A percentile compares a stretch with the other conserved stretches of the same genome.
These are phyloP conservation scores for Nicotiana knightiana DNA, from an alignment of 257 asterid genomes.

Conservation along the genomic window DNA sequence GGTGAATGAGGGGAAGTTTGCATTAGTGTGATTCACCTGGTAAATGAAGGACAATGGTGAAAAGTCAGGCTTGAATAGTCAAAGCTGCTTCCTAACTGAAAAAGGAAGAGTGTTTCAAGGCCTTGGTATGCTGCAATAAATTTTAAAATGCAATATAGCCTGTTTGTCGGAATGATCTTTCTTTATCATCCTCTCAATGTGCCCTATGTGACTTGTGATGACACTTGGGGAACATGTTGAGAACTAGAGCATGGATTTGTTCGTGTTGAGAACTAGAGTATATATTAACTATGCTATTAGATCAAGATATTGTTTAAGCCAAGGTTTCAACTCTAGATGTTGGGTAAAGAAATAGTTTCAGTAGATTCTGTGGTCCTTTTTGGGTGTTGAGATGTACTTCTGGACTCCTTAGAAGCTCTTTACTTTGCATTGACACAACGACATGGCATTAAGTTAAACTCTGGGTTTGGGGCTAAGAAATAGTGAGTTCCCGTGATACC, in stretches of 20 bases:
- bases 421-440: not conserved
- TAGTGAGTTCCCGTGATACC: not conserved
- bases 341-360: not conserved
- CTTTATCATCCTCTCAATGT: not conserved
- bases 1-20: not conserved
- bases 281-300: not conserved
- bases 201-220: constrained; percentile 1
- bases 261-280: not conserved
- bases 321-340: not conserved
- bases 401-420: not conserved
- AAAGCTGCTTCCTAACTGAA: not conserved
- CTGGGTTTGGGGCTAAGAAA: not conserved
- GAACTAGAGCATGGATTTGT: not conserved
- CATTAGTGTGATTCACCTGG: constrained; percentile 3
- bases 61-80: not conserved
- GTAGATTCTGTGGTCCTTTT: not conserved
- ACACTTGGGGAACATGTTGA: not conserved
- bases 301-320: not conserved
- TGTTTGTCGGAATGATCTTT: not conserved
- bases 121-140: not conserved
- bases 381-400: not conserved
- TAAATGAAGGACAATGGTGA: not conserved
- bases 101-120: not conserved
- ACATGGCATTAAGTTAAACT: not conserved
- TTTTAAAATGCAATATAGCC: not conserved